Evolutionary conservation across 805 yeast genomes (phyloP), one percentile per base, ranked within the genome.

Genomic region (Hanseniaspora osmophila): DNA sequence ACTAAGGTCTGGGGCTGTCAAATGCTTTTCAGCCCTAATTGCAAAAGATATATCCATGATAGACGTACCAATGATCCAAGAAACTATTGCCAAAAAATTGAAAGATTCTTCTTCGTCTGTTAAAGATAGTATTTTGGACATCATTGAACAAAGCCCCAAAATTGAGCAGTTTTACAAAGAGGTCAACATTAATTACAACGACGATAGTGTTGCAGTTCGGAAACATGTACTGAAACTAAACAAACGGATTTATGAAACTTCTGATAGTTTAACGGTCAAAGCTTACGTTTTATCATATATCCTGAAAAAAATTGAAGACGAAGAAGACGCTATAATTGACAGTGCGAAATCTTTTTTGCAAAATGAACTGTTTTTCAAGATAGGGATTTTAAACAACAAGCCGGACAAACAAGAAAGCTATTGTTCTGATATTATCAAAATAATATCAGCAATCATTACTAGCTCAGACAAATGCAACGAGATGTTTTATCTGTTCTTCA

Each of bases 101-200:
- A 60, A 56, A 5, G 90, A 82, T 49, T 55, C 71, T 0, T 82
- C 86, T 2, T 77, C 94, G 0, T 70, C 79, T 37, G 90, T 85
- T 0, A 70, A 86, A 47, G 87, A 81, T 53, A 84, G 94, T 0
- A 80, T 80, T 2, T 63, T 86, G 29, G 92, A 84, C 39, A 66
- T 86, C 37, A 60, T 86, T 22, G 69, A 71, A 10, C 68, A 66
- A 44, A 74, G 70, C 45, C 55, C 78, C 37, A 53, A 62, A 2
- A 64, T 73, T 17, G 67, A 68, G 2, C 50, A 58, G 7, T 78
- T 73, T 50, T 75, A 75, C 54, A 61, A 57, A 9, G 62, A 73
- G 15, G 61, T 82, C 56, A 77, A 51, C 56, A 43, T 54, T 9
- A 54, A 61, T 47, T 66, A 65, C 32, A 64, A 61, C 45, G 92